These are phyloP conservation scores for Hermanozyma aechmeae DNA, from an alignment of 805 yeast genomes.

Conservation along the genomic window DNA sequence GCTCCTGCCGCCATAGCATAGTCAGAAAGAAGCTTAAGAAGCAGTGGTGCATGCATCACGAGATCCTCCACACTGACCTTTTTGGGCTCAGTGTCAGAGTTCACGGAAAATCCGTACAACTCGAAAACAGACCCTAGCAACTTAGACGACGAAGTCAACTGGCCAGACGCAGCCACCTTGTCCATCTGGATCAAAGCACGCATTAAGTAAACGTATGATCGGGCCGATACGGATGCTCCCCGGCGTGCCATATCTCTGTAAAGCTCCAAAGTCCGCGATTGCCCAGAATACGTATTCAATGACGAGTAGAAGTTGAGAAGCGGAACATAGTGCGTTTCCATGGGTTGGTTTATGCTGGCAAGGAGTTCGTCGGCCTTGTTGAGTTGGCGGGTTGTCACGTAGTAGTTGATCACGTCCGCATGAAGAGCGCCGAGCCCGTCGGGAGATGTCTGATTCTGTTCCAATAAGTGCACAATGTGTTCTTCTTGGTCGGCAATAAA, in stretches of 20 bases:
- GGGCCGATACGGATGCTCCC: conserved; percentile 15
- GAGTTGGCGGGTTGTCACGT: conserved; percentile 8
- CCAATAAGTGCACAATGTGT: conserved; percentile 8
- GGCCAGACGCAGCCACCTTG: conserved; percentile 13
- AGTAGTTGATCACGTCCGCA: conserved; percentile 19
- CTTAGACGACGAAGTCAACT: conserved; percentile 20
- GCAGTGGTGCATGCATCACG: too few species aligned
- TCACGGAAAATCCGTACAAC: too few species aligned
- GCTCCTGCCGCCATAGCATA: too few species aligned
- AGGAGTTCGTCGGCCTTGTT: conserved; percentile 15
- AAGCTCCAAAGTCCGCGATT: conserved; percentile 17
- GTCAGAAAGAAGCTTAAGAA: too few species aligned
- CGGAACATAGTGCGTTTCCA: conserved; percentile 21
- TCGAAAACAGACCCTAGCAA: conserved; percentile 18
- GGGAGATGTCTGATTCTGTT: conserved; percentile 2
- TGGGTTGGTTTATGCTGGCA: conserved; percentile 8
- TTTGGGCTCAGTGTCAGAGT: too few species aligned
- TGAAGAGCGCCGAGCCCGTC: conserved; percentile 9
- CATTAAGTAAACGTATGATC: conserved; percentile 22
- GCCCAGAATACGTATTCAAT: conserved; percentile 9
- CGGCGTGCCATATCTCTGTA: conserved; percentile 25
- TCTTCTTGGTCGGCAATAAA: conserved; percentile 5
- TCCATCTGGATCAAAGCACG: conserved; percentile 18
- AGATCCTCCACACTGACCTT: too few species aligned
- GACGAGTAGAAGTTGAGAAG: conserved; percentile 15